phyloP scores from a whole-genome alignment of 805 yeast species.

The Saccharomyces paradoxus region DNA sequence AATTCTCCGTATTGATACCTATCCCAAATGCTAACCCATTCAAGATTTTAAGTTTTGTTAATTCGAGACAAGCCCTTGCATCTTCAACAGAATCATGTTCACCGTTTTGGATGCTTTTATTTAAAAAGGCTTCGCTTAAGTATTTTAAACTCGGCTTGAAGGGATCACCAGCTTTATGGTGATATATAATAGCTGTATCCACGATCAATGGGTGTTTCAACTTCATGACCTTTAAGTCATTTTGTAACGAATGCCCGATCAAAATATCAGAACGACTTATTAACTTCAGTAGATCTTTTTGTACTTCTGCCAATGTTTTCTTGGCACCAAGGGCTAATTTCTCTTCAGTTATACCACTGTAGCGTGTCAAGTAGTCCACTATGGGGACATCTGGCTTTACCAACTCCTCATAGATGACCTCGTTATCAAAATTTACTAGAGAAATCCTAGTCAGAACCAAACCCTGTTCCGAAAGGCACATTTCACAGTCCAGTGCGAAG shows the following conservation, averaged over 20 bases:
- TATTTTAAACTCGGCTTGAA: constrained; percentile 68
- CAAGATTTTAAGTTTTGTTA: constrained; percentile 58
- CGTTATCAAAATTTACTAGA: constrained; percentile 53
- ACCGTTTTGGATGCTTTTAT: constrained; percentile 59
- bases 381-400: constrained; percentile 75
- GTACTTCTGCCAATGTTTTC: constrained; percentile 61
- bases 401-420: constrained; percentile 57
- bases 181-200: constrained; percentile 72
- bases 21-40: constrained; percentile 64
- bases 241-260: constrained; percentile 85
- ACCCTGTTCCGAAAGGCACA: constrained; percentile 61
- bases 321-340: constrained; percentile 47
- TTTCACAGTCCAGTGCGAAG: constrained; percentile 89
- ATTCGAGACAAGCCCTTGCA: constrained; percentile 68
- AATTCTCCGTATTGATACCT: constrained; percentile 34
- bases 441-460: constrained; percentile 72
- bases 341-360: constrained; percentile 81
- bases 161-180: constrained; percentile 80
- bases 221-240: constrained; percentile 65
- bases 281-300: constrained; percentile 40
- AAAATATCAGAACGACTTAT: constrained; percentile 57
- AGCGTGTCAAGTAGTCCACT: constrained; percentile 71
- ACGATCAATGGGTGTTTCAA: constrained; percentile 66
- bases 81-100: constrained; percentile 84
- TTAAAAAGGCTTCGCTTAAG: constrained; percentile 51